phyloP scores from a whole-genome alignment of 345 rosid species.

The Hirschfeldia incana region DNA sequence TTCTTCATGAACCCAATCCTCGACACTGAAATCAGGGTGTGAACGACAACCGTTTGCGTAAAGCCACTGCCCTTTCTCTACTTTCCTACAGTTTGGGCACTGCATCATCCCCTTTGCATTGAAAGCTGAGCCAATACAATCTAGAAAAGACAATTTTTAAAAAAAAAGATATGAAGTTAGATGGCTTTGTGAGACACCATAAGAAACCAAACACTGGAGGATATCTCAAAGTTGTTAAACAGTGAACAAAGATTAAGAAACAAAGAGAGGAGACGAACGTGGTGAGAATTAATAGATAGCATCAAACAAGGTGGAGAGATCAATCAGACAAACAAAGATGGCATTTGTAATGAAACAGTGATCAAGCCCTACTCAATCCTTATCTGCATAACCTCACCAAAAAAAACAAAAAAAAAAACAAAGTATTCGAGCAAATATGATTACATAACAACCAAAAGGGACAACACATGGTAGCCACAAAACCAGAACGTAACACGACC shows the following conservation, averaged over 20 bases:
- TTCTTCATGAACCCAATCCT: constrained; percentile 92
- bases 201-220: background rate
- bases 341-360: constrained; percentile 19
- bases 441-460: background rate
- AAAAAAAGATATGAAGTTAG: constrained; percentile 3
- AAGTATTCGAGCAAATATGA: constrained; percentile 3
- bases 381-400: background rate
- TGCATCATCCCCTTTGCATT: constrained; percentile 96
- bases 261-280: background rate
- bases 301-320: constrained; percentile 4
- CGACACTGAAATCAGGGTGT: constrained; percentile 71
- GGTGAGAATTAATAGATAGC: background rate
- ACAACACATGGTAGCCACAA: background rate
- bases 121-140: constrained; percentile 99
- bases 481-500: constrained; percentile 12
- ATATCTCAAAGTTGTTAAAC: background rate
- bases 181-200: background rate
- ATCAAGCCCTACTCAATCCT: background rate
- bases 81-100: constrained; percentile 96
- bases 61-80: constrained; percentile 99
- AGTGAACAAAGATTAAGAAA: background rate
- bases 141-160: constrained; percentile 36
- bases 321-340: constrained; percentile 12
- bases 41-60: constrained; percentile 81
- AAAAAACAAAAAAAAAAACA: background rate